Base-by-base conservation (phyloP, 2,329 filamentous ascomycete species). In the Paecilomyces niveus region DNA sequence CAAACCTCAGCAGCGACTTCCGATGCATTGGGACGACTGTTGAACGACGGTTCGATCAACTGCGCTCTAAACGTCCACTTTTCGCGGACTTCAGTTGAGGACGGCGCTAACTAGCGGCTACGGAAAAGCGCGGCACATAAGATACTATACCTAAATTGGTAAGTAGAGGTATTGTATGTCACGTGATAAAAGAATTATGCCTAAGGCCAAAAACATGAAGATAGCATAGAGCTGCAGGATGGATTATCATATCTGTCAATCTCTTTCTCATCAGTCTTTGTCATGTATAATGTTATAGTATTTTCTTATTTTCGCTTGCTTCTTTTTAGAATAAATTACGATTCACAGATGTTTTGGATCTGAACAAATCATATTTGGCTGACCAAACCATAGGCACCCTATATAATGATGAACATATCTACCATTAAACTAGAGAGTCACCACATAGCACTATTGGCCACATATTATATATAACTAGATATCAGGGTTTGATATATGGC, bases 21-120 rank as follows among this genome's bases (percentile, higher is more conserved):
- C 71, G 70, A 63, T 74, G 71, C 74, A 76, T 76, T 54, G 63
- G 66, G 60, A 62, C 39, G n/a, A 18, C 18, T 45, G 39, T 45
- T n/a, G 39, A n/a, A 18, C 39, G n/a, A 45, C n/a, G 39, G 8
- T 45, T 8, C n/a, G 39, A 45, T 45, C 39, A 45, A 45, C 39
- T 45, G 39, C 39, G n/a, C 18, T 45, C 39, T 29, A 45, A 45
- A 21, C 39, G 39, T 45, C 39, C n/a, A 45, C 61, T 67, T 62
- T 67, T 66, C 62, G 61, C 59, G 39, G 39, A 45, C 39, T 21
- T 45, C 13, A 45, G 39, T 45, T 45, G 39, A 18, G n/a, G 39
- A n/a, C 39, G 39, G 39, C 39, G 39, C 39, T 21, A 45, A 45
- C 7, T n/a, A 45, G 39, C 39, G 39, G 39, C 39, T 45, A 45